Conservation (phyloP, 2,329 filamentous ascomycete genomes). For the Anthostomella pinea region DNA sequence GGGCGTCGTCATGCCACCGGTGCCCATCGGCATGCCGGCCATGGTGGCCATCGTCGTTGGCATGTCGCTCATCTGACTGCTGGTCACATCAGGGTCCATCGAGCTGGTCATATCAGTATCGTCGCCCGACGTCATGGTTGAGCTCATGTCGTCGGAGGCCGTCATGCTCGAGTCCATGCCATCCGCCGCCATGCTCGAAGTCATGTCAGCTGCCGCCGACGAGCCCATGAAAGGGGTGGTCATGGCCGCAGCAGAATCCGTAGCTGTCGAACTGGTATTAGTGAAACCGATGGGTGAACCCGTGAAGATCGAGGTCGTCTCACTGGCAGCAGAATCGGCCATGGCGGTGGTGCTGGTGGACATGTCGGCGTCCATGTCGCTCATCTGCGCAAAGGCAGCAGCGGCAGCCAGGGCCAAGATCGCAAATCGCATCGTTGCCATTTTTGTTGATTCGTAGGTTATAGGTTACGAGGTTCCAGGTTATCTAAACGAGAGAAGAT, state of each 20-base stretch:
- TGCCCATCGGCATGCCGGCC: slow-evolving; percentile 15
- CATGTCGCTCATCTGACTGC: slow-evolving; percentile 4
- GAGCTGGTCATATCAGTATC: slow-evolving; percentile 7
- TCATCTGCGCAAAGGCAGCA: slow-evolving; percentile 23
- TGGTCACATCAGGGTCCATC: slow-evolving; percentile 2
- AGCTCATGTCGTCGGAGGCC: not conserved
- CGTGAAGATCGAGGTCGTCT: slow-evolving; percentile 5
- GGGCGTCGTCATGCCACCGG: slow-evolving; percentile 15
- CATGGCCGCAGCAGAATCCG: slow-evolving; percentile 1
- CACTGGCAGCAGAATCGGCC: slow-evolving; percentile 2
- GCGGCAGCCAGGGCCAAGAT: slow-evolving; percentile 21
- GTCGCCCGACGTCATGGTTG: slow-evolving; percentile 2
- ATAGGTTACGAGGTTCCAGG: slow-evolving; percentile 1
- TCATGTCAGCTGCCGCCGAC: not conserved
- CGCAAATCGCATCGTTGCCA: slow-evolving; percentile 22
- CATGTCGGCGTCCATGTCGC: slow-evolving; percentile 12
- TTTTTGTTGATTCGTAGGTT: slow-evolving; percentile 11
- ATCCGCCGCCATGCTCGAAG: not conserved
- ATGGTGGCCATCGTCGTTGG: slow-evolving; percentile 9
- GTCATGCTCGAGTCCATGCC: not conserved
- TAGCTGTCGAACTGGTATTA: slow-evolving; percentile 3
- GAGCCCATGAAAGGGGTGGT: slow-evolving; percentile 4
- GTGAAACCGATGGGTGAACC: slow-evolving; percentile 7
- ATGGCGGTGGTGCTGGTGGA: slow-evolving; percentile 2
- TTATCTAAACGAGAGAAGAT: not conserved